Evolutionary conservation across 768 basidiomycete species (phyloP).

Genomic region (Tephrocybe sp.): DNA sequence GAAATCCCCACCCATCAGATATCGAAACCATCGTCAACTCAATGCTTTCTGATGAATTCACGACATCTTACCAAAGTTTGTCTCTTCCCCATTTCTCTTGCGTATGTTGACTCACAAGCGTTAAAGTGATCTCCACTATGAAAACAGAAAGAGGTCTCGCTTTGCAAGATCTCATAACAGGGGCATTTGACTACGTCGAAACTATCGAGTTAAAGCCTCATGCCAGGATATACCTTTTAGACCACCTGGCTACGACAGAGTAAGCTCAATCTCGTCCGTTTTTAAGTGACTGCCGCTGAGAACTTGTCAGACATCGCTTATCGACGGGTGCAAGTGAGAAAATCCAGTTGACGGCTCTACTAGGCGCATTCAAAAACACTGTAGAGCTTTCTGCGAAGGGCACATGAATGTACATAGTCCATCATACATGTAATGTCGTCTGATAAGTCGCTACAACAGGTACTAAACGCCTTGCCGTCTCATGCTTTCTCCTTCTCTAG

Average conservation of each 20-base stretch:
- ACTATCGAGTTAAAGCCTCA: conserved; percentile 84
- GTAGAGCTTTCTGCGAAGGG: conserved; percentile 70
- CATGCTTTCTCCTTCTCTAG: neutral
- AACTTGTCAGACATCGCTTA: conserved; percentile 69
- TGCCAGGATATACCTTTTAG: conserved; percentile 88
- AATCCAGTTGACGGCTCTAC: conserved; percentile 86
- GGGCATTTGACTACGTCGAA: conserved; percentile 88
- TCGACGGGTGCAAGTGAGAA: conserved; percentile 94
- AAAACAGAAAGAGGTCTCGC: conserved; percentile 94
- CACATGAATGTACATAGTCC: conserved; percentile 10
- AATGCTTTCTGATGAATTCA: conserved; percentile 96
- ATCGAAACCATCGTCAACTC: conserved; percentile 92
- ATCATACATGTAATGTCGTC: too few relatives aligned
- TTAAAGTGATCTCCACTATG: conserved; percentile 77
- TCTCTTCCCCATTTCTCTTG: conserved; percentile 3
- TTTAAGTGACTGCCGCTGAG: neutral
- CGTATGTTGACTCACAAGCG: conserved; percentile 2
- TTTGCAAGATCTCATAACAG: conserved; percentile 89
- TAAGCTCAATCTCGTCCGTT: conserved; percentile 39
- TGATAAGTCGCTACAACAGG: too few relatives aligned
- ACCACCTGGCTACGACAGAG: conserved; percentile 95
- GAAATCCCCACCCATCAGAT: conserved; percentile 93
- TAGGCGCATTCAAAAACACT: conserved; percentile 92
- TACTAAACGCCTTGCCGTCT: too few relatives aligned
- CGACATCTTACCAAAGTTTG: conserved; percentile 82